phyloP scores from a whole-genome alignment of 2,329 filamentous ascomycete genomes.

The Chaetothyriales sp. region DNA sequence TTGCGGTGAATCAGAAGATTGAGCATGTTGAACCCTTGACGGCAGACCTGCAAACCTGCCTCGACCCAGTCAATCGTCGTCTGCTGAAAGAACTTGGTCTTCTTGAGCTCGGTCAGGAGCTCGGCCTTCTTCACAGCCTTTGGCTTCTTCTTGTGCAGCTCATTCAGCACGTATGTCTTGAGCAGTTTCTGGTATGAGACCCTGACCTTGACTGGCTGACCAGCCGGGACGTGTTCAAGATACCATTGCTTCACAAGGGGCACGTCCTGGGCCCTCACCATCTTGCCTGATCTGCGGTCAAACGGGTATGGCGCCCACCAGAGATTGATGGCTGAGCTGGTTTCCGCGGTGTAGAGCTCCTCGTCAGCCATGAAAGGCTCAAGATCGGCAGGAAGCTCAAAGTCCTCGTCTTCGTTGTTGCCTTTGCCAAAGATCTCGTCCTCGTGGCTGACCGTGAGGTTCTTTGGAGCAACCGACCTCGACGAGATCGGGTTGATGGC shows the following conservation, averaged over 20 bases:
- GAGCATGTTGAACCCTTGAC: slow-evolving; percentile 98
- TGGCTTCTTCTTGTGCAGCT: slow-evolving; percentile 86
- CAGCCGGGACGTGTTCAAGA: slow-evolving; percentile 79
- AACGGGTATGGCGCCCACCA: slow-evolving; percentile 99
- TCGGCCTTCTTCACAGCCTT: slow-evolving; percentile 95
- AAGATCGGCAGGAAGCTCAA: slow-evolving; percentile 62
- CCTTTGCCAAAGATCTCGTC: slow-evolving; percentile 80
- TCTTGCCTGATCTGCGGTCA: slow-evolving; percentile 78
- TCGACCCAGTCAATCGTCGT: slow-evolving; percentile 99
- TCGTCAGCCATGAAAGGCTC: slow-evolving; percentile 85
- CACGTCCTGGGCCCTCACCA: slow-evolving; percentile 95
- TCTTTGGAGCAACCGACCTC: slow-evolving; percentile 82
- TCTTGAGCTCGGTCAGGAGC: slow-evolving; percentile 72
- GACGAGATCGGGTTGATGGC: slow-evolving; percentile 95
- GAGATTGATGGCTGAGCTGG: slow-evolving; percentile 74
- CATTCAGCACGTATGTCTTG: slow-evolving; percentile 91
- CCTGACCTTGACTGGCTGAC: slow-evolving; percentile 88
- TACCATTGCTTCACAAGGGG: slow-evolving; percentile 98
- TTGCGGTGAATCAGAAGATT: slow-evolving; percentile 96
- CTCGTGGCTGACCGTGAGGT: slow-evolving; percentile 80
- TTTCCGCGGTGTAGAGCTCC: slow-evolving; percentile 76
- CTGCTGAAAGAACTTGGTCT: slow-evolving; percentile 98
- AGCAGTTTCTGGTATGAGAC: slow-evolving; percentile 97
- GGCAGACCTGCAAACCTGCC: slow-evolving; percentile 91
- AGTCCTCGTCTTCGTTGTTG: slow-evolving; percentile 69